Percentiles rank a stretch among this genome's conserved stretches.
Conservation (phyloP, 495 filamentous ascomycete genomes). For the Neurospora hispaniola region DNA sequence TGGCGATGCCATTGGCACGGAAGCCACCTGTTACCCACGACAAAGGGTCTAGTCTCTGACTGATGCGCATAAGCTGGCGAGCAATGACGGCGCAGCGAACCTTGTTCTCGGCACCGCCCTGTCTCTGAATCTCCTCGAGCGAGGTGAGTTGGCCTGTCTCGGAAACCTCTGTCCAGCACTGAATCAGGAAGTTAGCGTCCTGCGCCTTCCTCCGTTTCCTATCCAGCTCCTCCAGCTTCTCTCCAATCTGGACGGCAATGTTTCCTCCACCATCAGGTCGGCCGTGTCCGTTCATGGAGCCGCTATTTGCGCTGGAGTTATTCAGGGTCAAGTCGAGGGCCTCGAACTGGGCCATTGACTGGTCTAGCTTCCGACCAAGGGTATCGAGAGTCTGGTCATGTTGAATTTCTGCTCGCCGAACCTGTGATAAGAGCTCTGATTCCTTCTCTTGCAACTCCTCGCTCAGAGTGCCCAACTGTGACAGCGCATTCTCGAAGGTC, state of each 20-base stretch:
- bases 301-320: conserved; percentile 19
- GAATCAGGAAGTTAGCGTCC: conserved; percentile 88
- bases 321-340: conserved; percentile 73
- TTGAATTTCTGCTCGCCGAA: conserved; percentile 82
- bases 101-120: conserved; percentile 74
- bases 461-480: conserved; percentile 66
- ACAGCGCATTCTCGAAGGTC: conserved; percentile 77
- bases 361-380: conserved; percentile 75
- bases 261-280: conserved; percentile 60
- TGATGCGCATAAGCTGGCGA: conserved; percentile 77
- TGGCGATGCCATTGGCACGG: conserved; percentile 44
- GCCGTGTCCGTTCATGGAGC: conserved; percentile 26
- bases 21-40: conserved; percentile 53
- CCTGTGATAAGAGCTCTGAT: conserved; percentile 79
- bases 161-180: conserved; percentile 90
- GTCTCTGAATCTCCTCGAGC: conserved; percentile 68
- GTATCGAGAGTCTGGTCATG: conserved; percentile 82
- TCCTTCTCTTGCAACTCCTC: conserved; percentile 78
- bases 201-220: conserved; percentile 78
- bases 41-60: conserved; percentile 65
- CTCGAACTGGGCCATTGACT: conserved; percentile 84
- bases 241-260: conserved; percentile 89
- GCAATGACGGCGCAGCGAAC: conserved; percentile 84
- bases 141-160: conserved; percentile 71
- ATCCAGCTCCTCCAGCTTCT: conserved; percentile 86